Evolutionary conservation across 2,329 filamentous ascomycete genomes (phyloP), one percentile per base, ranked within the genome.

Genomic region (Colletotrichum incanum): DNA sequence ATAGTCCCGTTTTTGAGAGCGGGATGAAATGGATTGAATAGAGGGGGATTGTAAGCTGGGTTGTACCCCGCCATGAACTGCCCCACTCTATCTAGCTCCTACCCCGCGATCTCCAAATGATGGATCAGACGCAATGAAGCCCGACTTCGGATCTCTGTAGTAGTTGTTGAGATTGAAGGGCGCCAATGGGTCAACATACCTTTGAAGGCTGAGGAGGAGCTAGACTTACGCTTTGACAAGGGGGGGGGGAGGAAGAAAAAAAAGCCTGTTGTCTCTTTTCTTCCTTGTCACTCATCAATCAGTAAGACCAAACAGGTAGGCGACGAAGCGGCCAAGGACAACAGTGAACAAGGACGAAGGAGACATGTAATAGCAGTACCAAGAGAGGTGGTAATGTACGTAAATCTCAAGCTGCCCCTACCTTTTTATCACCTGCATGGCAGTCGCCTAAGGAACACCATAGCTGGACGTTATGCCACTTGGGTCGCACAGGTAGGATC

Each of bases 81-180:
- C 70, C 65, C 70, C 70, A 55, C 70, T 55, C 34, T 31, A 26
- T 1, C 45, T 34, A 69, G 59, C 65, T 69, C 20, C n/a, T 72
- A 72, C 70, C 70, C 70, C 70, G 70, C 70, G 54, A 54, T 70
- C 70, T 65, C 65, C 47, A 69, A 56, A 72, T 28, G 34, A n/a
- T 37, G 61, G 28, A 43, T 61, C 1, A 52, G 52, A 43, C 20
- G 37, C 6, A 37, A 41, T 52, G 31, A 56, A 26, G 28, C 6
- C 47, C 16, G 20, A 31, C 26, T 47, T 49, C 41, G 31, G 64
- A 71, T 62, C 26, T 56, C n/a, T 18, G 23, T 12, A 28, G 23
- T 18, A 8, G 14, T 26, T 50, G n/a, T 41, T 16, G 23, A 52
- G 34, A 8, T 16, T 50, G 23, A 14, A 14, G 28, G 23, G 8